Evolutionary conservation across 352 stramenopile species (phyloP), one percentile per base, ranked within the genome.

Genomic region (Halophytophthora polymorphica): DNA sequence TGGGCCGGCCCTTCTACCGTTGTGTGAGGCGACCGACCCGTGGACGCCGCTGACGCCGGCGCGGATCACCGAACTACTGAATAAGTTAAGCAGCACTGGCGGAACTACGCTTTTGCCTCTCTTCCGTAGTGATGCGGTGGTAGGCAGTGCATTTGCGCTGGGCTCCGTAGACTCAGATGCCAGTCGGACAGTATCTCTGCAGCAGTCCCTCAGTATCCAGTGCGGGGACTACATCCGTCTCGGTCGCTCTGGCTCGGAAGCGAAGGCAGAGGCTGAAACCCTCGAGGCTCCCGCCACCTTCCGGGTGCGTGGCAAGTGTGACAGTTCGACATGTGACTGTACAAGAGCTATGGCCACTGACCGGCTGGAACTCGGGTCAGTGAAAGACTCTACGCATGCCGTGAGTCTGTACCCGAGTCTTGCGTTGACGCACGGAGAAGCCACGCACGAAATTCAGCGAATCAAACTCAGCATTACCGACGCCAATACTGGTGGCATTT

Each of bases 141-240:
- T 74, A 15, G 71, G 71, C 19, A 56, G 73, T 1, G 80, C 64
- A 3, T 56, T 54, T n/a, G 52, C 83, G 8, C 56, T 90, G 1
- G 59, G 61, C 13, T 55, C 64, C 1, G 50, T 45, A 14, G 52
- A 58, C 5, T 5, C 35, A 1, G 67, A 61, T 6, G 69, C 55
- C 11, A 79, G 66, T n/a, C 43, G 52, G 13, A 25, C 52, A 5
- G 61, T 90, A 4, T 61, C 56, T 1, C 19, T 88, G 13, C 17
- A 66, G 2, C 57, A 40, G 1, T 25, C 64, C 0, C 43, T 88
- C 8, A 56, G 56, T 3, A 71, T 91, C 33, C 60, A 63, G 12
- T 94, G 84, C 25, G 77, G 79, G 0, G 84, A 91, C 38, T 82
- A 69, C 56, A 71, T 94, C 31, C 69, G 80, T 1, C 64, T 94